Conservation (phyloP, 2,329 filamentous ascomycete species). For the Fusarium euwallaceae region DNA sequence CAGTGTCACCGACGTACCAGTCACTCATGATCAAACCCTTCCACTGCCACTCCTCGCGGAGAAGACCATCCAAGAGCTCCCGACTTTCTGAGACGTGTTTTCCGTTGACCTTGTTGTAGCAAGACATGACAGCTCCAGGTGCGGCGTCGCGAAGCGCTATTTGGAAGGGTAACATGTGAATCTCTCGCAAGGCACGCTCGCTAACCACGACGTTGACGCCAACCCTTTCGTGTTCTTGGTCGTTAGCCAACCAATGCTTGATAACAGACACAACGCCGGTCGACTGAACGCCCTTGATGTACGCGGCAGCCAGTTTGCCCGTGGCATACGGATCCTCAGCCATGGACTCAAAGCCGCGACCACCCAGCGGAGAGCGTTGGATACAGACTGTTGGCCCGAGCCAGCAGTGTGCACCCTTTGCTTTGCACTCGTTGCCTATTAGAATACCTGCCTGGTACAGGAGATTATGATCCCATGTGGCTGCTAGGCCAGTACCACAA, state of each 20-base stretch:
- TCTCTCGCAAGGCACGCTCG: slow-evolving; percentile 34
- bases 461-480: slow-evolving; percentile 28
- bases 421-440: slow-evolving; percentile 16
- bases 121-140: slow-evolving; percentile 58
- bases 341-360: slow-evolving; percentile 15
- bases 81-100: slow-evolving; percentile 43
- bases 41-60: slow-evolving; percentile 58
- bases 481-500: slow-evolving; percentile 23
- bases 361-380: slow-evolving; percentile 7
- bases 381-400: slow-evolving; percentile 12
- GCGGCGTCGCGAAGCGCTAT: slow-evolving; percentile 54
- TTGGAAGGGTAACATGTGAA: slow-evolving; percentile 59
- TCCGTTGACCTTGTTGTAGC: slow-evolving; percentile 59
- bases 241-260: slow-evolving; percentile 18
- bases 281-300: slow-evolving; percentile 11
- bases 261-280: neutral
- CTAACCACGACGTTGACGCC: neutral
- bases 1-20: slow-evolving; percentile 48
- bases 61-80: slow-evolving; percentile 49
- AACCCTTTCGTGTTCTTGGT: slow-evolving; percentile 11
- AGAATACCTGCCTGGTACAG: slow-evolving; percentile 14
- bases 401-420: slow-evolving; percentile 18
- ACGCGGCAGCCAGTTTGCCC: neutral
- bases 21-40: slow-evolving; percentile 60
- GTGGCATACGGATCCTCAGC: slow-evolving; percentile 11